phyloP scores from a whole-genome alignment of 306 rosid genomes.

The Potentilla sterilis region DNA sequence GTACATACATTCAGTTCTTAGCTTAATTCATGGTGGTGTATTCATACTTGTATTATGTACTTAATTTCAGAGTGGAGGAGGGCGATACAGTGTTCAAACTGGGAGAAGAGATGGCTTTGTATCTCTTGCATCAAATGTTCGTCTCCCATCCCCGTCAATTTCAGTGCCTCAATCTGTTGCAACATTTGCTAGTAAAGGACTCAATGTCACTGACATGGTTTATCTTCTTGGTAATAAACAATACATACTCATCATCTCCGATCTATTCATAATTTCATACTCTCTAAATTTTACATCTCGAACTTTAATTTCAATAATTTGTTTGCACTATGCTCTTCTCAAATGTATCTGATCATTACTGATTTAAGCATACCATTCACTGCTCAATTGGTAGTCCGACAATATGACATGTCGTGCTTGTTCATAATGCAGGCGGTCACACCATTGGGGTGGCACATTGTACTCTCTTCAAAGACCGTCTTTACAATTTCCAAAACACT shows the following conservation, averaged over 20 bases:
- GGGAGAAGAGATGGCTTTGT: constrained; percentile 39
- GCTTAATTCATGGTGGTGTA: background rate
- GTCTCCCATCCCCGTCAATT: constrained; percentile 37
- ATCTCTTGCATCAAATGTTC: constrained; percentile 27
- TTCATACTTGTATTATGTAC: background rate
- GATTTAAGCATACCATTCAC: background rate
- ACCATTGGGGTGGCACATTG: constrained; percentile 42
- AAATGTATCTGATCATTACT: background rate
- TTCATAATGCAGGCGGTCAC: constrained; percentile 36
- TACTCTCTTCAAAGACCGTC: constrained; percentile 34
- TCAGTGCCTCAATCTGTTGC: constrained; percentile 32
- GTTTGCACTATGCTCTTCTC: background rate
- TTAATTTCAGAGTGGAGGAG: constrained; percentile 25
- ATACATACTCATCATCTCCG: background rate
- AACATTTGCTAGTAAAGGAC: constrained; percentile 22
- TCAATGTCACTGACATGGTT: constrained; percentile 34
- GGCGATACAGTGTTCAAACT: constrained; percentile 23
- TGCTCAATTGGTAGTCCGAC: background rate
- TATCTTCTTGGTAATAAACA: constrained; percentile 36
- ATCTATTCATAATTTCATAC: background rate
- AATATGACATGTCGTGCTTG: background rate
- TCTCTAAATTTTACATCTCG: background rate
- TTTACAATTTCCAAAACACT: constrained; percentile 30
- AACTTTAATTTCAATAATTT: background rate
- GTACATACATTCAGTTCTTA: background rate